Evolutionary conservation across 1,284 basidiomycete genomes (phyloP), one percentile per base, ranked within the genome.

Genomic region (Malassezia furfur): DNA sequence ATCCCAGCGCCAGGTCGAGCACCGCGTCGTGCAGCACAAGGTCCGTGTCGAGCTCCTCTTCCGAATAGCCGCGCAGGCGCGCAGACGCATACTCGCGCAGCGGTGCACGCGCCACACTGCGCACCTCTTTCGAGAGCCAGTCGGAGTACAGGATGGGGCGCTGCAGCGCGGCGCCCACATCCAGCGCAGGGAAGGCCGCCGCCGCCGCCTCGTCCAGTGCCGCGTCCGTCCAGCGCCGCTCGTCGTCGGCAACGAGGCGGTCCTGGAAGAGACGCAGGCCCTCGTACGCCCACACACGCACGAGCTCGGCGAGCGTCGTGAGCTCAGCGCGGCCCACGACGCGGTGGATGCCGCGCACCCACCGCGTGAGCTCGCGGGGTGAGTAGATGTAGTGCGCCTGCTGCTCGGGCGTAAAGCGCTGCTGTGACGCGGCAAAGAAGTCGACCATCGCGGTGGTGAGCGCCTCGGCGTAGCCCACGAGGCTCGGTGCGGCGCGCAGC

Each of bases 381-480:
- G 86, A 89, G 81, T 99, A 99, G 46, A 99, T 87, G 76, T 99
- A 99, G 76, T 99, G 96, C 0, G 93, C 94, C 77, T 99, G 94
- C 19, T 85, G 78, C 70, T 98, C 93, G 15, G 91, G 86, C 0
- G 93, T 98, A 78, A 99, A 99, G 10, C 83, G 84, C 65, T 85
- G 85, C 77, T 98, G 93, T 9, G 93, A 96, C 0, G 85, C 86
- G 38, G 91, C 81, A 76, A 94, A 99, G 78, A 98, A 91, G 6
- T 84, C 79, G 54, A 99, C 93, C 94, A 99, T 99, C 6, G 93
- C 90, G 65, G 91, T 86, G 15, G 94, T 98, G 62, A 99, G 84
- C 3, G 94, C 86, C 54, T 94, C 90, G 1, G 91, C 83, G 73
- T 91, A 94, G 21, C 90, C 86, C 21, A 91, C 85, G 40, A 99